A percentile compares a stretch with the other conserved stretches of the same genome.
phyloP scores from a whole-genome alignment of 345 rosid species.

The Bruguiera parviflora region DNA sequence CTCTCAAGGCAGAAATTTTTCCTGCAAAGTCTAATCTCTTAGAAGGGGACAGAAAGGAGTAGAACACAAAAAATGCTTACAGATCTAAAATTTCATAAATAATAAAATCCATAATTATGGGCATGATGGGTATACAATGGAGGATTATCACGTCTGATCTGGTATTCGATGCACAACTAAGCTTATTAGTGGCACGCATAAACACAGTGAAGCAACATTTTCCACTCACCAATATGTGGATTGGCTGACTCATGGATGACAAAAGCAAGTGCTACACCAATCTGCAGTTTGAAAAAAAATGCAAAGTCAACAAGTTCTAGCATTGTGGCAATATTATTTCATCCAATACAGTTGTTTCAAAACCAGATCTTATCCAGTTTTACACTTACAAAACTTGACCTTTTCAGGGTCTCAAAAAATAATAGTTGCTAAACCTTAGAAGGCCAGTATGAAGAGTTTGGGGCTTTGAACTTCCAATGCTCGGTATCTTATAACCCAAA shows the following conservation, averaged over 20 bases:
- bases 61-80: no score
- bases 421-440: background rate
- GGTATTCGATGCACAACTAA: background rate
- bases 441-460: background rate
- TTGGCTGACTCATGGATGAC: conserved; percentile 99
- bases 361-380: background rate
- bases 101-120: no score
- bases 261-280: conserved; percentile 91
- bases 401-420: conserved; percentile 1
- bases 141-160: background rate
- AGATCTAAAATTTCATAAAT: no score
- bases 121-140: no score
- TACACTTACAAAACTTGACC: background rate
- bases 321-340: background rate
- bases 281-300: conserved; percentile 47
- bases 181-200: background rate
- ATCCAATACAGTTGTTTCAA: background rate
- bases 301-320: conserved; percentile 4
- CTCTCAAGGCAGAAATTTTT: no score
- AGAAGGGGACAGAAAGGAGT: no score
- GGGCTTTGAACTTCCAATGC: background rate
- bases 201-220: conserved; percentile 1
- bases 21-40: no score
- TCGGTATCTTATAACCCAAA: background rate
- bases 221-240: conserved; percentile 86